Conservation (phyloP, 2,329 filamentous ascomycete genomes). For the Clarireedia sp. region DNA sequence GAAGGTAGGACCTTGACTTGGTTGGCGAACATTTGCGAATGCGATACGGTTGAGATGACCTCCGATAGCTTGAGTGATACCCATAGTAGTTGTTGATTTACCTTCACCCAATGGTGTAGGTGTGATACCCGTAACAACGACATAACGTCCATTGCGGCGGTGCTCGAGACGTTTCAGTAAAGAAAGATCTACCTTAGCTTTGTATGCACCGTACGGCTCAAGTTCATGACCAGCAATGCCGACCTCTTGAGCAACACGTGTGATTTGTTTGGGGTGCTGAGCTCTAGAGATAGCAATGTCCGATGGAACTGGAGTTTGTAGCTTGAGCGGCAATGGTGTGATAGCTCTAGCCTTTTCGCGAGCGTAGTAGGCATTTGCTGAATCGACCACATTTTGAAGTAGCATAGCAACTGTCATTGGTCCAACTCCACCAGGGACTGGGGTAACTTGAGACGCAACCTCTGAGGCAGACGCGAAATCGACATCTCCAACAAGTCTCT, state of each 20-base stretch:
- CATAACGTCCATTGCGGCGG: conserved; percentile 80
- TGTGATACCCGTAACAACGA: conserved; percentile 91
- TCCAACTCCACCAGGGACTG: conserved; percentile 91
- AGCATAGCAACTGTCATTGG: conserved; percentile 99
- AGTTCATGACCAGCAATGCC: conserved; percentile 84
- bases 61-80: conserved; percentile 84
- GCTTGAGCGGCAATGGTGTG: conserved; percentile 72
- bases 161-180: conserved; percentile 79
- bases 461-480: conserved; percentile 79
- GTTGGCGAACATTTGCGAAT: conserved; percentile 95
- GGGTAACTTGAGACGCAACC: conserved; percentile 88
- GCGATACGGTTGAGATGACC: conserved; percentile 80
- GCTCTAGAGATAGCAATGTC: conserved; percentile 88
- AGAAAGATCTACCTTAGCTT: conserved; percentile 85
- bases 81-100: conserved; percentile 97
- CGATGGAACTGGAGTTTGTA: conserved; percentile 78
- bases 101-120: conserved; percentile 94
- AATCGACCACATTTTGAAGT: conserved; percentile 86
- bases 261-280: conserved; percentile 89
- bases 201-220: conserved; percentile 90
- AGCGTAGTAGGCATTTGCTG: conserved; percentile 74
- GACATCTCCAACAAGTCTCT: conserved; percentile 89
- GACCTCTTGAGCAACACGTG: conserved; percentile 72
- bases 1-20: conserved; percentile 94
- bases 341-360: conserved; percentile 73